Percentiles rank a stretch among this genome's conserved stretches.
phyloP scores from a whole-genome alignment of 768 basidiomycete genomes.

The Nevesoporus exiguus region DNA sequence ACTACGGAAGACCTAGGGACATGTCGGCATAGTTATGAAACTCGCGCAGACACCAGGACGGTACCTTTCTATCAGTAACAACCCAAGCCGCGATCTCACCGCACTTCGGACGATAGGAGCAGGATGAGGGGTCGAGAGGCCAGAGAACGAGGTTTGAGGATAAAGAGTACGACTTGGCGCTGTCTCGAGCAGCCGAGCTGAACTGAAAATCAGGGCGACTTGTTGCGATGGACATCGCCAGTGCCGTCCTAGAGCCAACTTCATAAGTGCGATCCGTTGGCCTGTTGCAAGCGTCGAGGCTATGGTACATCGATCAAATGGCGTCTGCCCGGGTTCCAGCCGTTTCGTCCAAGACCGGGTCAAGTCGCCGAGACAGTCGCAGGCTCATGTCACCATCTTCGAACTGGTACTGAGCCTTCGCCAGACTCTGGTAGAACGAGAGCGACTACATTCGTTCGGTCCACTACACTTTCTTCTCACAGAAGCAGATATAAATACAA shows the following conservation, averaged over 20 bases:
- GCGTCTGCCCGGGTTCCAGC: neutral
- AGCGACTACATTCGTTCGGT: too few relatives aligned
- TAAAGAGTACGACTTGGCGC: neutral
- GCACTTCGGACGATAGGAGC: too few relatives aligned
- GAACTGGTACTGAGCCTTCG: too few relatives aligned
- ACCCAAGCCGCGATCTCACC: neutral
- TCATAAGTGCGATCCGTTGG: constrained; percentile 14
- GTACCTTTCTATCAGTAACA: constrained; percentile 15
- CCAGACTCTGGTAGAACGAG: too few relatives aligned
- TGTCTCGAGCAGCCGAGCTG: constrained; percentile 9
- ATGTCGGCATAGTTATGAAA: constrained; percentile 9
- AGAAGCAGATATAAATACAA: neutral
- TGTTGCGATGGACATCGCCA: constrained; percentile 13
- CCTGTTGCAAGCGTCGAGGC: neutral
- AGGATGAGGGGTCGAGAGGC: neutral
- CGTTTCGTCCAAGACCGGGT: constrained; percentile 1
- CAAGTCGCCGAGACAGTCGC: too few relatives aligned
- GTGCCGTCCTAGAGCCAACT: constrained; percentile 6
- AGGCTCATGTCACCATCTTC: too few relatives aligned
- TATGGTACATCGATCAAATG: constrained; percentile 11
- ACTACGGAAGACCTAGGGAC: constrained; percentile 13
- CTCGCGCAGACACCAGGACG: neutral
- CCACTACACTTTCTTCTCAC: too few relatives aligned
- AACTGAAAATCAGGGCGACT: constrained; percentile 10
- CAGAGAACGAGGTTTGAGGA: neutral